Base-by-base conservation (phyloP, 1,139 yeast genomes). In the Groenewaldozyma sp. region DNA sequence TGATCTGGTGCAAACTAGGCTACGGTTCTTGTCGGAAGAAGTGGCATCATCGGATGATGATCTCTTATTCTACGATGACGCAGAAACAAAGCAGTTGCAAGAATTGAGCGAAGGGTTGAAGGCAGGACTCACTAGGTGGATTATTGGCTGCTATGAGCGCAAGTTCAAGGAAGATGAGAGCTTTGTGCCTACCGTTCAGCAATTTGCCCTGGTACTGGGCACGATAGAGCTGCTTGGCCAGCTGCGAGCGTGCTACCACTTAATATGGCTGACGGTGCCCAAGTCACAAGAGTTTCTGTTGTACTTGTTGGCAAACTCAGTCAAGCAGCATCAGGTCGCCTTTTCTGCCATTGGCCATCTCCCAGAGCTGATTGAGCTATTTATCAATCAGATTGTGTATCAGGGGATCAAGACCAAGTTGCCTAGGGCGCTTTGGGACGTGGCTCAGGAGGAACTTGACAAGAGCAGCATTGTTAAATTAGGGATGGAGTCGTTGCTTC, bases 341-440 rank as follows among this genome's bases (percentile, higher is more conserved):
- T 52, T 56, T 39, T 47, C 53, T 2, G 50, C 56, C 2, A 41
- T 55, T 27, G 56, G 51, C 4, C 48, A 54, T 34, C 36, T 54
- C 18, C 35, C 45, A 10, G 53, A 49, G 20, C 36, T 56, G 22
- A 44, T 56, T 6, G 45, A 43, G 31, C 38, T 46, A 26, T 46
- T 55, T 26, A 46, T 53, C 24, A 32, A 39, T 11, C 57, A 48
- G 40, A 50, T 43, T 41, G 43, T 45, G 28, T 35, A 46, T 3
- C 40, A 53, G 14, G 50, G 52, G 33, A 40, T 38, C 28, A 53
- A 53, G 37, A 35, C 51, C 4, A 47, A 48, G 29, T 42, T 53
- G 32, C 51, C 60, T 1, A 47, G 48, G 28, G 55, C 52, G 2
- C 40, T 54, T 11, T 51, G 47, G 46, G 60, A 55, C 29, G 32